Percentiles rank a stretch among this genome's conserved stretches.
Evolutionary conservation across 2,329 filamentous ascomycete species (phyloP).

Genomic region (Ploettnerulaceae sp.): DNA sequence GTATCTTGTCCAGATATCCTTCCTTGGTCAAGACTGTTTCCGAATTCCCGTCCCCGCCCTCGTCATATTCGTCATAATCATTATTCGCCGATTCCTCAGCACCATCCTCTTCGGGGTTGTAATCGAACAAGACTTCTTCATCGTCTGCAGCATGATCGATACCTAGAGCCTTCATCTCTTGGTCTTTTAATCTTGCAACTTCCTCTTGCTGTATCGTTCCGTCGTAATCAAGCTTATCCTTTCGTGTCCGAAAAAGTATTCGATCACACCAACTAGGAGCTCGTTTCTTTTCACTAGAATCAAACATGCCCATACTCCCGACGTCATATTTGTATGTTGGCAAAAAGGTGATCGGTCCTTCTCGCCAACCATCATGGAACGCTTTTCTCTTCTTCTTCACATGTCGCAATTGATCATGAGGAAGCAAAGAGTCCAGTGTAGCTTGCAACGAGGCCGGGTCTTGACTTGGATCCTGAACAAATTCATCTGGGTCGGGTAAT

Average conservation of each 20-base stretch:
- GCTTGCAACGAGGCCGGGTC: conserved; percentile 86
- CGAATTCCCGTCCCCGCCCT: conserved; percentile 39
- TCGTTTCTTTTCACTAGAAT: conserved; percentile 90
- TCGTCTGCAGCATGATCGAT: conserved; percentile 69
- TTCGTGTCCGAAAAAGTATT: conserved; percentile 77
- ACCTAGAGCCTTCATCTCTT: conserved; percentile 78
- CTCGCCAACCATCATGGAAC: conserved; percentile 88
- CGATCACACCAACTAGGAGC: conserved; percentile 97
- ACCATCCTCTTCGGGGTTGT: conserved; percentile 76
- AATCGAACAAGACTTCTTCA: conserved; percentile 82
- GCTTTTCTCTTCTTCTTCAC: conserved; percentile 71
- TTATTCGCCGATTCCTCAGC: conserved; percentile 39
- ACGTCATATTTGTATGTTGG: conserved; percentile 98
- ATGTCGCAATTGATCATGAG: conserved; percentile 79
- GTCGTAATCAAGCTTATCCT: conserved; percentile 63
- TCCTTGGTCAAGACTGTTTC: conserved; percentile 51
- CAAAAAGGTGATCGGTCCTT: conserved; percentile 81
- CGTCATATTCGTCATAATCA: conserved; percentile 48
- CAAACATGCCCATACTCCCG: conserved; percentile 86
- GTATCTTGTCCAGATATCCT: conserved; percentile 50
- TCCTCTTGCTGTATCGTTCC: conserved; percentile 58
- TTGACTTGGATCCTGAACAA: conserved; percentile 60
- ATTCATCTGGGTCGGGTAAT: conserved; percentile 61
- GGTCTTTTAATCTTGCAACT: conserved; percentile 65
- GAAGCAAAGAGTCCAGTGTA: conserved; percentile 78